These are phyloP conservation scores for Hyaloscypha hepaticicola DNA, from an alignment of 495 filamentous ascomycete genomes.

Conservation along the genomic window DNA sequence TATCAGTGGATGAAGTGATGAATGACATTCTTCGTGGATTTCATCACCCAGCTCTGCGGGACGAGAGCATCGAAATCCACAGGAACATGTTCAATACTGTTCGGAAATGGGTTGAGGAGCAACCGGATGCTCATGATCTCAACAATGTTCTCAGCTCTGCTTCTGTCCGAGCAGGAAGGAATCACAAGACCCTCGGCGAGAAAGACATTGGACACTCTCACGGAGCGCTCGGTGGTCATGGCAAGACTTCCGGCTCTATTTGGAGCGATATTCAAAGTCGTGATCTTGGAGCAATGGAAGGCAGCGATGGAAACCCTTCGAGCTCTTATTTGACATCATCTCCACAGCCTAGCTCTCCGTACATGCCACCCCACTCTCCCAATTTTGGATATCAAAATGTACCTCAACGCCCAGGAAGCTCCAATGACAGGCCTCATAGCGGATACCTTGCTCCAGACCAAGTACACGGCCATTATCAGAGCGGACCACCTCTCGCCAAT, in stretches of 20 bases:
- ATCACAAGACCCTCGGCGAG: constrained; percentile 49
- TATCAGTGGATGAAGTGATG: constrained; percentile 75
- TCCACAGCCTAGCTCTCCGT: constrained; percentile 12
- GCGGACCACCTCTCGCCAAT: constrained; percentile 4
- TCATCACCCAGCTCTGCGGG: constrained; percentile 82
- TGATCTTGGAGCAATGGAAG: constrained; percentile 41
- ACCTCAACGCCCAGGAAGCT: constrained; percentile 13
- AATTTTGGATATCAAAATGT: constrained; percentile 31
- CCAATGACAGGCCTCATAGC: constrained; percentile 14
- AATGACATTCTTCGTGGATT: constrained; percentile 75
- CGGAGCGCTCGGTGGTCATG: constrained; percentile 49
- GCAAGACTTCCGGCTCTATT: constrained; percentile 46
- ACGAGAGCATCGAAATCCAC: constrained; percentile 73
- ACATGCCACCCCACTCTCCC: constrained; percentile 18
- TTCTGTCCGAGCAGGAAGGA: constrained; percentile 76
- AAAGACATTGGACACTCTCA: constrained; percentile 30
- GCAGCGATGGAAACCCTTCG: constrained; percentile 22
- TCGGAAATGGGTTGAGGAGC: constrained; percentile 67
- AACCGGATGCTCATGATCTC: constrained; percentile 62
- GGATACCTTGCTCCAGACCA: constrained; percentile 20
- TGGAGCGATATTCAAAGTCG: constrained; percentile 51
- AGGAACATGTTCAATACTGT: constrained; percentile 83
- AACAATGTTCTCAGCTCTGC: constrained; percentile 71
- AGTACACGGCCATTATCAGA: constrained; percentile 19
- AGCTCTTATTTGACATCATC: constrained; percentile 13